These are phyloP conservation scores for Cladobotryum protrusum DNA, from an alignment of 2,329 filamentous ascomycete species.

Conservation along the genomic window DNA sequence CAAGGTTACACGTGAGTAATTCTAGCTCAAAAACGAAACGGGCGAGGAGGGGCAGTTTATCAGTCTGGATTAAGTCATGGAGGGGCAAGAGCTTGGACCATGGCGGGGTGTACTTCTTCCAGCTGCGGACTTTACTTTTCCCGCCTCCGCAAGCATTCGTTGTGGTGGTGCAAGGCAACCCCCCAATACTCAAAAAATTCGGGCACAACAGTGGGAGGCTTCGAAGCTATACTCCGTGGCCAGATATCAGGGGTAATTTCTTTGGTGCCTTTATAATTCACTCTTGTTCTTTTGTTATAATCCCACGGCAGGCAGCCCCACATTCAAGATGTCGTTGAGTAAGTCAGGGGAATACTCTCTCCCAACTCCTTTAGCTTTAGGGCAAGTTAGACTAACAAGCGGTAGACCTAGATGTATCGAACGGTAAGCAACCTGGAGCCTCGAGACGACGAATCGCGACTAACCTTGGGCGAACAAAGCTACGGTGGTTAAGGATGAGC, in stretches of 20 bases:
- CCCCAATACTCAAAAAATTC: conserved; percentile 29
- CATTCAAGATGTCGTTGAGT: conserved; percentile 35
- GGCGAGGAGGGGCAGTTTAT: too few species aligned
- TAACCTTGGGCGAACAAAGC: conserved; percentile 36
- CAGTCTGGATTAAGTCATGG: conserved; percentile 3
- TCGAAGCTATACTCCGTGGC: conserved; percentile 26
- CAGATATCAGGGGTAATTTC: conserved; percentile 19
- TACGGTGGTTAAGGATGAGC: conserved; percentile 88
- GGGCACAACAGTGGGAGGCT: conserved; percentile 22
- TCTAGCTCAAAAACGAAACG: too few species aligned
- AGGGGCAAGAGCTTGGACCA: conserved; percentile 13
- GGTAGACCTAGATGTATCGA: conserved; percentile 74
- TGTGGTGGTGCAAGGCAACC: conserved; percentile 23
- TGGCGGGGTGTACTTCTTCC: conserved; percentile 17
- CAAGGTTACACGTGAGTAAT: too few species aligned
- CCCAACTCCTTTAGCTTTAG: conserved; percentile 12
- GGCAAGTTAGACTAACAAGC: conserved; percentile 30
- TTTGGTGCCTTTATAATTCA: conserved; percentile 7
- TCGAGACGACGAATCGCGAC: conserved; percentile 11
- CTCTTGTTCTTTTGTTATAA: conserved; percentile 15
- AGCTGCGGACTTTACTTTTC: conserved; percentile 27
- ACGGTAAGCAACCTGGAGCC: conserved; percentile 51
- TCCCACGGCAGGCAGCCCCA: conserved; percentile 20
- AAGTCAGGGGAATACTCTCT: conserved; percentile 18
- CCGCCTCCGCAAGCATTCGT: conserved; percentile 23